Percentiles rank a stretch among this genome's conserved stretches.
Conservation (phyloP, 139 green algal species). For the Chlorella sp. region DNA sequence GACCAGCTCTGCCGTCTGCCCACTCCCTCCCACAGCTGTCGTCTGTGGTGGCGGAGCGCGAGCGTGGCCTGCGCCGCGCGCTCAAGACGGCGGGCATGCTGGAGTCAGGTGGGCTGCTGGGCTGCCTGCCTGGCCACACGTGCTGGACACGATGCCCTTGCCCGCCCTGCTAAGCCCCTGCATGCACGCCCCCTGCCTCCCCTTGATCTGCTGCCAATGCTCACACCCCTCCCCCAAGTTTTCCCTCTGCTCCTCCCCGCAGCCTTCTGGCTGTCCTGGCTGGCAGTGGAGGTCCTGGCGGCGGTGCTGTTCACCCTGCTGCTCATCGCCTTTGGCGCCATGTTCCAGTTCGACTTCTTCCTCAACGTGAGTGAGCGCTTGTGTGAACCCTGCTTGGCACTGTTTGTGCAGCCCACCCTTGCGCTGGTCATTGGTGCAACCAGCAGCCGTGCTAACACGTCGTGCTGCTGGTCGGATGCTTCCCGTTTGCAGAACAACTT, state of each 20-base stretch:
- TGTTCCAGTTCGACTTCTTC: conserved; percentile 92
- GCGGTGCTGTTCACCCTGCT: conserved; percentile 66
- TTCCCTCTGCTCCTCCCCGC: not conserved
- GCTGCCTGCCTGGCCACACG: not conserved
- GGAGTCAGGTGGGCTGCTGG: conserved; percentile 48
- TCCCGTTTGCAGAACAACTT: not conserved
- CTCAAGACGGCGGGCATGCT: conserved; percentile 92
- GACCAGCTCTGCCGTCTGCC: not conserved
- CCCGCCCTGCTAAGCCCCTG: too few relatives aligned
- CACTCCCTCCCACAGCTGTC: conserved; percentile 50
- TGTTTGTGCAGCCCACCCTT: not conserved
- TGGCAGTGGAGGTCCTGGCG: conserved; percentile 54
- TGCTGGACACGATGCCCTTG: too few relatives aligned
- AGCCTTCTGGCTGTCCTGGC: conserved; percentile 91
- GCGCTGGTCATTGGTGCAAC: not conserved
- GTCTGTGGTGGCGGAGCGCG: conserved; percentile 74
- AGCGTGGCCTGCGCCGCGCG: conserved; percentile 76
- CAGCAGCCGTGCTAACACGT: not conserved
- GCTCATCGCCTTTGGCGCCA: conserved; percentile 80
- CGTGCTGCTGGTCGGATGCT: not conserved
- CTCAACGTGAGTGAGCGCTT: conserved; percentile 67
- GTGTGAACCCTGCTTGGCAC: not conserved
- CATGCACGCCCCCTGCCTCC: too few relatives aligned
- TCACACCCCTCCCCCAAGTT: not conserved
- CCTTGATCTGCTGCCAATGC: not conserved